phyloP scores from a whole-genome alignment of 2,329 filamentous ascomycete genomes.

The Plenodomus lindquistii region DNA sequence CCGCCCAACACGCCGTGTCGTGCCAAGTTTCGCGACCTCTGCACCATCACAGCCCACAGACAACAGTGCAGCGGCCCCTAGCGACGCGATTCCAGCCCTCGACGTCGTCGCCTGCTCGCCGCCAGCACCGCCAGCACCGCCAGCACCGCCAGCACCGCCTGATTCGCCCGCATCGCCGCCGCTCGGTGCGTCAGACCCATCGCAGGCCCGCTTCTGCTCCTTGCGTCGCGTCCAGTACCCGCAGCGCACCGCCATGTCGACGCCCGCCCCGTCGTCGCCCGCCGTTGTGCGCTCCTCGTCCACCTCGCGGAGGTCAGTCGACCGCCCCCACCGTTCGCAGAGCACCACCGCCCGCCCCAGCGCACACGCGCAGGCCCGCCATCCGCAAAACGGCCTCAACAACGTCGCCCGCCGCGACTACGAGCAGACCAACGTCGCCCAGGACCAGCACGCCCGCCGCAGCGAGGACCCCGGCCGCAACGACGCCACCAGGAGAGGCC shows the following conservation, averaged over 20 bases:
- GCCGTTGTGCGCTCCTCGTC: slow-evolving; percentile 45
- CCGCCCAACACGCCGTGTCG: slow-evolving; percentile 9
- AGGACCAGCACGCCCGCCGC: slow-evolving; percentile 59
- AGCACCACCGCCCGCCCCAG: slow-evolving; percentile 40
- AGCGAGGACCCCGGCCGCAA: slow-evolving; percentile 63
- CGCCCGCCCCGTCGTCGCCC: slow-evolving; percentile 48
- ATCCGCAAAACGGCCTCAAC: slow-evolving; percentile 52
- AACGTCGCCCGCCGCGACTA: slow-evolving; percentile 69
- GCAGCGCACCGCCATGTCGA: slow-evolving; percentile 34
- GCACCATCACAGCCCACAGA: neutral
- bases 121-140: neutral
- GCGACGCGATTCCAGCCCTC: slow-evolving; percentile 6
- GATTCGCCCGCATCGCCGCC: slow-evolving; percentile 15
- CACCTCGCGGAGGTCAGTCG: slow-evolving; percentile 33
- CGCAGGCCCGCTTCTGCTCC: slow-evolving; percentile 25
- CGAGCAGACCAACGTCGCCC: slow-evolving; percentile 70
- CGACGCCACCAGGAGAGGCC: slow-evolving; percentile 57
- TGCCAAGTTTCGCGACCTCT: slow-evolving; percentile 14
- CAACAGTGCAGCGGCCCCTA: slow-evolving; percentile 17
- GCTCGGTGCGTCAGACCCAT: slow-evolving; percentile 20
- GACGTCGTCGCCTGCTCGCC: neutral
- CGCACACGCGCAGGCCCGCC: slow-evolving; percentile 34
- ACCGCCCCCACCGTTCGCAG: slow-evolving; percentile 43
- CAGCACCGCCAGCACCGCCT: slow-evolving; percentile 12
- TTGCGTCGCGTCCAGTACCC: slow-evolving; percentile 29